Conservation (phyloP, 163 green algal genomes). For the Volvox carteri region DNA sequence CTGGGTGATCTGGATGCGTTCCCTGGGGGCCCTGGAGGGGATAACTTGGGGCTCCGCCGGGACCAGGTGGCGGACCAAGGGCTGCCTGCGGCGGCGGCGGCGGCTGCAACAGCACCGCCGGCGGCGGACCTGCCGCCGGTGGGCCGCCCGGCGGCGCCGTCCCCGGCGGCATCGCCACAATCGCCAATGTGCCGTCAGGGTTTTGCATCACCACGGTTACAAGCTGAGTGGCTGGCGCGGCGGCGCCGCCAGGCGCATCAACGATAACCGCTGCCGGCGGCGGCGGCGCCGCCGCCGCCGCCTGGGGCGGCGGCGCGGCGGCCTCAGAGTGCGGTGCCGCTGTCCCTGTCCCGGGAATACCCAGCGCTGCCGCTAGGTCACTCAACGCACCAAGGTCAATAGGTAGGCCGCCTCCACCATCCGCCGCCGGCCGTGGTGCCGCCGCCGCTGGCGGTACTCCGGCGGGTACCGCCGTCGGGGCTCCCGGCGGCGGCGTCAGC, state of each 20-base stretch:
- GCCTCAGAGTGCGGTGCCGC: neutral
- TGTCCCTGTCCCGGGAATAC: slow-evolving; percentile 1
- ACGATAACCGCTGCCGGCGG: neutral
- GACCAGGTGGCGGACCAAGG: too few species aligned
- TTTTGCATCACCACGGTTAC: slow-evolving; percentile 51
- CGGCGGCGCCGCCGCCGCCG: neutral
- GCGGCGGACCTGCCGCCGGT: neutral
- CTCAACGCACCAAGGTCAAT: slow-evolving; percentile 44
- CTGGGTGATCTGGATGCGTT: neutral
- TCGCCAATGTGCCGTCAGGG: slow-evolving; percentile 43
- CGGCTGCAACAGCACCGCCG: neutral
- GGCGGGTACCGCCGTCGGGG: neutral
- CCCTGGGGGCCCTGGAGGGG: neutral
- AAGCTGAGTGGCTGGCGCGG: neutral
- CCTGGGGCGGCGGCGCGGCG: neutral
- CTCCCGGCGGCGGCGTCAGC: neutral
- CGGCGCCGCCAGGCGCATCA: neutral
- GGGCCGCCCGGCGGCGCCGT: neutral
- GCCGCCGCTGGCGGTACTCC: neutral
- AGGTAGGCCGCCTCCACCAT: neutral
- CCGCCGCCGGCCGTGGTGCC: neutral
- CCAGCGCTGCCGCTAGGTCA: slow-evolving; percentile 46
- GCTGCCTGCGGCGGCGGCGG: neutral
- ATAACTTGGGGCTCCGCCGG: neutral
- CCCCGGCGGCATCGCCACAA: slow-evolving; percentile 40